Conservation (phyloP, 768 basidiomycete genomes). For the Brasilioporus rufonigricans region DNA sequence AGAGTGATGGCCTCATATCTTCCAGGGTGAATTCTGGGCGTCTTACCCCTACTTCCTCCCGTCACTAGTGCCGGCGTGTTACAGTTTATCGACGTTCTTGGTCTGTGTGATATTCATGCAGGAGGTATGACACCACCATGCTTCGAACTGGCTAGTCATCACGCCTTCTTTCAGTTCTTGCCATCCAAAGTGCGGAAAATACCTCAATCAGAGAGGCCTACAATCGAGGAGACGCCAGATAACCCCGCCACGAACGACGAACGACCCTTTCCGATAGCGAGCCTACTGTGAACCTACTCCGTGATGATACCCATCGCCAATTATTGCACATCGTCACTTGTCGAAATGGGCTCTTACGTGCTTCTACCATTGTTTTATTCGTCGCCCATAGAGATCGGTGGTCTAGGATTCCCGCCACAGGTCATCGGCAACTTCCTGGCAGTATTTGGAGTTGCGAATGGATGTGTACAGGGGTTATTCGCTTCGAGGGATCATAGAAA, state of each 20-base stretch:
- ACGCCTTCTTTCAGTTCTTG: constrained; percentile 19
- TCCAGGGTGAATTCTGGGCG: constrained; percentile 40
- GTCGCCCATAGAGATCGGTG: constrained; percentile 42
- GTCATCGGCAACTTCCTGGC: constrained; percentile 41
- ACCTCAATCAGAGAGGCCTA: not conserved
- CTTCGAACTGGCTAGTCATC: not conserved
- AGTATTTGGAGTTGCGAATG: constrained; percentile 36
- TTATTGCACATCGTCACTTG: constrained; percentile 41
- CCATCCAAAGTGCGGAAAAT: constrained; percentile 14
- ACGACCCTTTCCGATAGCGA: constrained; percentile 32
- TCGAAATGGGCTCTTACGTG: constrained; percentile 39
- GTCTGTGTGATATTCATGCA: constrained; percentile 25
- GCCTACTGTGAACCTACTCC: too few relatives aligned
- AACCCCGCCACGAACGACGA: not conserved
- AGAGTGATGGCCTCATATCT: constrained; percentile 50
- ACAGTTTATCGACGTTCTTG: constrained; percentile 12
- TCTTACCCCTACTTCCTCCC: constrained; percentile 40
- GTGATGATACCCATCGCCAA: too few relatives aligned
- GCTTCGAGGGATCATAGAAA: constrained; percentile 39
- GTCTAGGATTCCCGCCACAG: constrained; percentile 40
- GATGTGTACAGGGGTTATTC: constrained; percentile 39
- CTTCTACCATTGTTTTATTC: constrained; percentile 47
- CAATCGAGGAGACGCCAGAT: not conserved
- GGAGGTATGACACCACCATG: constrained; percentile 25
- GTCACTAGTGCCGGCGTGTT: constrained; percentile 22